Evolutionary conservation across 371 early-diverging fungal species (phyloP).

Genomic region (Mucor lusitanicus): DNA sequence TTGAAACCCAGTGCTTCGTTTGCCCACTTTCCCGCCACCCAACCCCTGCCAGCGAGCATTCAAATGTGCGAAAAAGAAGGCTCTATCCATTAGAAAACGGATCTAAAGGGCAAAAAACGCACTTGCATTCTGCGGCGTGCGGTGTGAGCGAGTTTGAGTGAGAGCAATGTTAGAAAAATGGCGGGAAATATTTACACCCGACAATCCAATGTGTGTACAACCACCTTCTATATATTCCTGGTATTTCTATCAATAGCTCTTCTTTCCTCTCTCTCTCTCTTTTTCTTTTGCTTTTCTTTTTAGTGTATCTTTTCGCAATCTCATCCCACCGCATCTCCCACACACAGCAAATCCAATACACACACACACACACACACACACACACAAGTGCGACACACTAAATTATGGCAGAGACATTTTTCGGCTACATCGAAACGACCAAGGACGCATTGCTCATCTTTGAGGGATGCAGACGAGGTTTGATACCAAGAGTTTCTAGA

Average conservation of each 20-base stretch:
- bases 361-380: no score
- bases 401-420: constrained; percentile 59
- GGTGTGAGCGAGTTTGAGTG: background rate
- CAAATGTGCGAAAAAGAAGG: background rate
- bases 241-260: background rate
- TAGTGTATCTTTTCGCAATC: background rate
- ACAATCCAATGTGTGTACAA: constrained; percentile 8
- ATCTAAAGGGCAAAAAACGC: no score
- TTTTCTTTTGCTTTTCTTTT: constrained; percentile 1
- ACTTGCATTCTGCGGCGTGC: background rate
- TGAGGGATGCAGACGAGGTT: constrained; percentile 71
- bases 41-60: constrained; percentile 9
- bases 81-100: background rate
- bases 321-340: background rate
- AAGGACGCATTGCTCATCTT: constrained; percentile 76
- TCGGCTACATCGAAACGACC: constrained; percentile 72
- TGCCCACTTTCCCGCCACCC: constrained; percentile 7
- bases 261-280: constrained; percentile 6
- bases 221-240: background rate
- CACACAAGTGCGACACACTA: background rate
- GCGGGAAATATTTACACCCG: constrained; percentile 11
- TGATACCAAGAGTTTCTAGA: constrained; percentile 65
- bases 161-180: background rate
- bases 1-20: background rate
- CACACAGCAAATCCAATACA: background rate